Evolutionary conservation across 2,329 filamentous ascomycete species (phyloP).

Genomic region (Ceratocystis diversiconidia): DNA sequence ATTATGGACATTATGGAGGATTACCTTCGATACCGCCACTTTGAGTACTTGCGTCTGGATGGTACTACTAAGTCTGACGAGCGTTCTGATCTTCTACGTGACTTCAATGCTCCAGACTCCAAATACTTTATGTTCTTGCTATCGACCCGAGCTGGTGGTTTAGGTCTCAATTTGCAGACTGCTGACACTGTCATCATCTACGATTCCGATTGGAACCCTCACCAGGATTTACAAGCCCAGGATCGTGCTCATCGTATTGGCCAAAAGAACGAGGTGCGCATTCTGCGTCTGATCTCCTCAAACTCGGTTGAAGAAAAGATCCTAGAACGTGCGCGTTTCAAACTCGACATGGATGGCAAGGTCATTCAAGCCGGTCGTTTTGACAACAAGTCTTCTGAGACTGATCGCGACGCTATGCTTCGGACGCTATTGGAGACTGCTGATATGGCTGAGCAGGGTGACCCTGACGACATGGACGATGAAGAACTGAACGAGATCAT

Average conservation of each 20-base stretch:
- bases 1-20: conserved; percentile 99
- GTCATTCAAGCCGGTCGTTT: conserved; percentile 99
- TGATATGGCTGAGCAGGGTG: conserved; percentile 50
- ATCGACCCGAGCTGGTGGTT: conserved; percentile 95
- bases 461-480: conserved; percentile 96
- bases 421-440: conserved; percentile 82
- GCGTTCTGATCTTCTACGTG: conserved; percentile 72
- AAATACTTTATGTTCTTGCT: conserved; percentile 96
- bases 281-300: conserved; percentile 85
- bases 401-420: conserved; percentile 92
- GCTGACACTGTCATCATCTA: conserved; percentile 99
- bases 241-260: conserved; percentile 99
- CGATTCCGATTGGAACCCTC: conserved; percentile 98
- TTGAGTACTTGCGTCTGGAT: conserved; percentile 82
- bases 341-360: conserved; percentile 98
- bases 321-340: conserved; percentile 88
- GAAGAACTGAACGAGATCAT: conserved; percentile 93
- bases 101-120: conserved; percentile 81
- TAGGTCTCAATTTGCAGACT: conserved; percentile 92
- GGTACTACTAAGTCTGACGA: conserved; percentile 97
- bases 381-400: conserved; percentile 97
- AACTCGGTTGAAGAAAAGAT: conserved; percentile 99
- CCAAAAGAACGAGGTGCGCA: conserved; percentile 98
- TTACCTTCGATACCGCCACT: conserved; percentile 69
- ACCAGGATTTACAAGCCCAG: conserved; percentile 96